Evolutionary conservation across 1,139 yeast species (phyloP), one percentile per base, ranked within the genome.

Genomic region (Sugiyamaella paludigena): DNA sequence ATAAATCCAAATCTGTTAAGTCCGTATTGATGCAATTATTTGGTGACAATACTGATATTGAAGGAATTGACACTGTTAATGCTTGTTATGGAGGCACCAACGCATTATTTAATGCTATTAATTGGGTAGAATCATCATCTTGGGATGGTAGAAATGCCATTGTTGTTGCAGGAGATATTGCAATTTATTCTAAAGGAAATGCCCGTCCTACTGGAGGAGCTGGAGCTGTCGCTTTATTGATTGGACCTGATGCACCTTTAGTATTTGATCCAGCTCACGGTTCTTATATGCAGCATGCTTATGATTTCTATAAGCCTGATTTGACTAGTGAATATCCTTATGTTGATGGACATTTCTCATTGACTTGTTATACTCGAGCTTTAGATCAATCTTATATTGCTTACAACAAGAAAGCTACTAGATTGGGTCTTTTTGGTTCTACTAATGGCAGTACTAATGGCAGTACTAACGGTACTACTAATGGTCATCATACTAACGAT

Each of bases 181-280:
- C 98, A 66, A 85, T 94, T 62, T 94, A 94, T 73, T 89, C 92
- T 62, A 81, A 91, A 74, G 98, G 98, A 68, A 85, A 95, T 44
- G 99, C 99, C 50, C 84, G 99, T 77, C 98, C 99, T 64, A 92
- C 98, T 52, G 99, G 99, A 69, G 99, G 99, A 73, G 98, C 95
- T 52, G 99, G 99, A 65, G 80, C 95, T 48, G 95, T 92, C 53
- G 99, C 99, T 45, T 65, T 94, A 67, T 81, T 87, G 69, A 86
- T 94, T 65, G 99, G 99, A 47, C 96, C 98, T 49, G 96, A 94
- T 66, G 98, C 98, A 39, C 98, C 98, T 59, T 79, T 94, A 62
- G 97, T 87, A 41, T 83, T 94, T 63, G 98, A 92, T 64, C 72
- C 84, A 47, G 79, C 82, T 53, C 87, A 95, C 73, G 98, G 98